Base-by-base conservation (phyloP, 768 basidiomycete species). In the Auriscalpium microsporum region DNA sequence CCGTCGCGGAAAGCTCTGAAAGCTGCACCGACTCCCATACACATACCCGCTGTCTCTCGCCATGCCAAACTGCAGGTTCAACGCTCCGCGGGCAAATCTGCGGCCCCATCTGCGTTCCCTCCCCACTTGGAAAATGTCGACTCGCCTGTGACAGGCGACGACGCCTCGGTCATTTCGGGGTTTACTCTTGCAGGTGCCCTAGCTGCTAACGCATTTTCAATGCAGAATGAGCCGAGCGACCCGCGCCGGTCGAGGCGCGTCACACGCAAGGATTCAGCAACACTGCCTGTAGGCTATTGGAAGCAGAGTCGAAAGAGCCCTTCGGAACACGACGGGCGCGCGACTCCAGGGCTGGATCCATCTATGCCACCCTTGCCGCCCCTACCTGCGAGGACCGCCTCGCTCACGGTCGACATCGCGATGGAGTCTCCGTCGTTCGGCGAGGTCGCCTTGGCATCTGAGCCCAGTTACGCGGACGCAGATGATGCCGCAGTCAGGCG, bases 261-360 rank as follows among this genome's bases (percentile, higher is more conserved):
- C 17, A 55, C 58, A 16, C 61, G 61, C 6, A 28, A 50, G 19
- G 61, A 62, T 47, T 62, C 61, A 1, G 61, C 58, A 13, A 62
- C 58, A 6, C 38, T 62, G 10, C 61, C 61, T 7, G 11, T 21
- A 4, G 58, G 45, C 10, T 42, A 42, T 17, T 42, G 40, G 40
- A 42, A 42, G 40, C 40, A 42, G 14, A 17, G 40, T 17, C 13
- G 40, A 5, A 42, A 17, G 40, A 42, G 40, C 40, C 10, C 34
- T 45, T n/a, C 19, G 21, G 10, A 37, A 21, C 13, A 19, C 17
- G 16, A 37, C 11, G 51, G 40, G 44, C 19, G 16, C 16, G 47
- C 23, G 28, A 38, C 34, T 19, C 38, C 17, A 21, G 28, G 28
- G 28, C 5, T 7, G 28, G 28, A 7, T 28, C 28, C 28, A 28